Evolutionary conservation across 2,329 filamentous ascomycete genomes (phyloP), one percentile per base, ranked within the genome.

Genomic region (Cladosporium cucumerinum): DNA sequence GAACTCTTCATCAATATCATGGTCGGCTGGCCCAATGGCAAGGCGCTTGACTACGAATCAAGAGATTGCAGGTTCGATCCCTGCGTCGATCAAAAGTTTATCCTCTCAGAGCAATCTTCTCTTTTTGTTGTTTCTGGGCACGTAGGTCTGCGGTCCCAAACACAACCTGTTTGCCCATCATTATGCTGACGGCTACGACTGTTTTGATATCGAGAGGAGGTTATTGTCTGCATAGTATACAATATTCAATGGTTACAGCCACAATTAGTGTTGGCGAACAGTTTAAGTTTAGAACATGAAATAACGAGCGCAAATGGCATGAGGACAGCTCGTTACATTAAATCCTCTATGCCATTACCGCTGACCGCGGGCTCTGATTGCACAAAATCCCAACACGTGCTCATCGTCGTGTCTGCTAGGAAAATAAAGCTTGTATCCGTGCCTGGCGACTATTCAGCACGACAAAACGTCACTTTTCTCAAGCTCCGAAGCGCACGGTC

Each of bases 41-140:
- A 83, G 82, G 82, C 81, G 81, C 79, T 82, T 84, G 82, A 83
- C 82, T 84, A 82, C 81, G 81, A 65, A 65, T 65, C 63, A 65
- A 65, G 63, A 65, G 63, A 65, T 65, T 65, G 63, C 63, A 65
- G 63, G 63, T 65, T 65, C 63, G 63, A 65, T 65, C 63, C 63
- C 63, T 65, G 63, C 63, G 57, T 60, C 39, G 63, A 57, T 64
- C 62, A 64, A n/a, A 21, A 11, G 11, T 2, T 11, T 4, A 10
- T 8, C 14, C 26, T 32, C 16, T 16, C 5, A 1, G 16, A 28
- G 49, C 16, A n/a, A 12, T 4, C 4, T 23, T 21, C 8, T 32
- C 25, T 52, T 54, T 54, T 54, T 46, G 39, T 11, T 4, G n/a
- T n/a, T 12, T n/a, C 6, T 5, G 16, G 39, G 39, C 39, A 46